Evolutionary conservation across 2,329 filamentous ascomycete genomes (phyloP).

Genomic region (Aspergillus ochraceoroseus): DNA sequence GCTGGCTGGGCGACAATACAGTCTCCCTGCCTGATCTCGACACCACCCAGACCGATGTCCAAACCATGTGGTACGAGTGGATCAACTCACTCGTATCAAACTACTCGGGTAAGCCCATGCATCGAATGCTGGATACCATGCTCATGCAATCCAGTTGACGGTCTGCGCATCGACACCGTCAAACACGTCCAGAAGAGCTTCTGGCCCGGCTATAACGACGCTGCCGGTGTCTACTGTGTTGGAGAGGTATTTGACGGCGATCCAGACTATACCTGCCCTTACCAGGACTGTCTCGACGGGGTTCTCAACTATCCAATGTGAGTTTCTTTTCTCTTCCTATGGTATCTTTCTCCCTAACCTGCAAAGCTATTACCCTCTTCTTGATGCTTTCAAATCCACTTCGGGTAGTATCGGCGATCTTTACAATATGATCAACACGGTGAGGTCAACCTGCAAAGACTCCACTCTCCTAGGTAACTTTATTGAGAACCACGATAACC

Average conservation of each 20-base stretch:
- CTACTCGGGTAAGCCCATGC: slow-evolving; percentile 48
- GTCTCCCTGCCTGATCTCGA: slow-evolving; percentile 60
- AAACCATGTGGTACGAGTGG: slow-evolving; percentile 55
- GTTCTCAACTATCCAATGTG: slow-evolving; percentile 47
- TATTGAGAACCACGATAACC: slow-evolving; percentile 59
- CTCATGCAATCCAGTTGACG: slow-evolving; percentile 40
- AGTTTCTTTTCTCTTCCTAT: too few relatives aligned
- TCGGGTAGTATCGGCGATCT: slow-evolving; percentile 36
- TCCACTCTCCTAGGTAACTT: slow-evolving; percentile 52
- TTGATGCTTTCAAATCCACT: slow-evolving; percentile 34
- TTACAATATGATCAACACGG: slow-evolving; percentile 33
- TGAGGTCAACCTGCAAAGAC: slow-evolving; percentile 39
- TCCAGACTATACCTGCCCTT: slow-evolving; percentile 39
- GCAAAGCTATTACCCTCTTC: slow-evolving; percentile 31
- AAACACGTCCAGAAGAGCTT: slow-evolving; percentile 48
- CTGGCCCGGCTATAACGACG: slow-evolving; percentile 40
- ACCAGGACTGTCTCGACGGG: slow-evolving; percentile 45
- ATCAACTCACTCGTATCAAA: slow-evolving; percentile 53
- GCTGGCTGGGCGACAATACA: slow-evolving; percentile 53
- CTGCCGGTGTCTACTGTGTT: slow-evolving; percentile 46
- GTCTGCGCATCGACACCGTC: slow-evolving; percentile 50
- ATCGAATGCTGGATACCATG: neutral
- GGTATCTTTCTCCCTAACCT: neutral
- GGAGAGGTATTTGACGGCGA: slow-evolving; percentile 47
- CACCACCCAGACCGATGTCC: slow-evolving; percentile 51